phyloP scores from a whole-genome alignment of 441 rosid genomes.

The Macaranga tanarius region DNA sequence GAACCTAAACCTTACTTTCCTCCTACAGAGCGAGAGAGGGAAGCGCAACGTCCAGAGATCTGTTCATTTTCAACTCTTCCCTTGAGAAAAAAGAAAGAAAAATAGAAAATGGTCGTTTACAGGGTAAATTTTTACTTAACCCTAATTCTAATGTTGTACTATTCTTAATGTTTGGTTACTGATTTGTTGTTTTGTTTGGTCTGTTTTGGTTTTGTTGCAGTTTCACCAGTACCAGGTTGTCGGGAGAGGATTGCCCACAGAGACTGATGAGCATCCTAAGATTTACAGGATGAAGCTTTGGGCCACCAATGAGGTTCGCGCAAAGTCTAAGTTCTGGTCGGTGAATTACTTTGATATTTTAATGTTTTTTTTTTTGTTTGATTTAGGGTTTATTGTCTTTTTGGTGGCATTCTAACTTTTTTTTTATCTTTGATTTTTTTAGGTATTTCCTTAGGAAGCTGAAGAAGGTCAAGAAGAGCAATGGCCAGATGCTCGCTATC shows the following conservation, averaged over 20 bases:
- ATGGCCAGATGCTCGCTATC: constrained; percentile 48
- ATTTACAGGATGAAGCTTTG: constrained; percentile 52
- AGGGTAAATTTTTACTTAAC: constrained; percentile 31
- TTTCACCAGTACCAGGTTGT: constrained; percentile 52
- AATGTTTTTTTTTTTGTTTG: neutral
- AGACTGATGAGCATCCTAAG: constrained; percentile 42
- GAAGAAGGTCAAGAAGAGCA: constrained; percentile 51
- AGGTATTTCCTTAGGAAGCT: constrained; percentile 53
- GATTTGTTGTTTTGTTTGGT: too few relatives aligned
- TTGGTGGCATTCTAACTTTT: neutral
- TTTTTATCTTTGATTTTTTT: neutral
- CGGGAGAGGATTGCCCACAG: constrained; percentile 46
- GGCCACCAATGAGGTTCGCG: constrained; percentile 48
- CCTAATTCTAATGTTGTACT: neutral
- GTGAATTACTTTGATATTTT: neutral
- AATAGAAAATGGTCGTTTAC: constrained; percentile 42
- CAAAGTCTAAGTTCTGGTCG: constrained; percentile 51
- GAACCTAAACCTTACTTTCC: neutral
- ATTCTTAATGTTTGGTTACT: too few relatives aligned
- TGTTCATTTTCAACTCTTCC: neutral
- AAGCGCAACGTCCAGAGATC: neutral
- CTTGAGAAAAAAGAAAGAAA: neutral
- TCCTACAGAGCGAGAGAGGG: neutral
- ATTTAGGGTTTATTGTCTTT: neutral
- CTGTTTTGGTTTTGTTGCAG: constrained; percentile 21